Evolutionary conservation across 2,329 filamentous ascomycete species (phyloP).

Genomic region (Fusarium succisae): DNA sequence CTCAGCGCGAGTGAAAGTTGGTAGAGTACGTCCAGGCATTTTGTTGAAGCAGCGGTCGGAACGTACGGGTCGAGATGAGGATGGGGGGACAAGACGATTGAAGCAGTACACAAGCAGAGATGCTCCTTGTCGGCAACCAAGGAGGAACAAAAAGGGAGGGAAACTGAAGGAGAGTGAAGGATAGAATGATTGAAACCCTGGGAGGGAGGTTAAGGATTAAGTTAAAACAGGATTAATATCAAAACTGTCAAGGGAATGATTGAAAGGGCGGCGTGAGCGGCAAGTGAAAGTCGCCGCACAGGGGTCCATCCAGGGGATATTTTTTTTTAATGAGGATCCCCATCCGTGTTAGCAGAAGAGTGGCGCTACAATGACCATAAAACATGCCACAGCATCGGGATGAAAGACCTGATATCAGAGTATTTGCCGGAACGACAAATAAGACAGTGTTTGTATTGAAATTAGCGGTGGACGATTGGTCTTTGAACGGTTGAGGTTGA

Average conservation of each 20-base stretch:
- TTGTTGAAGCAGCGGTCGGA: slow-evolving; percentile 32
- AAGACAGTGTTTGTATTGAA: slow-evolving; percentile 21
- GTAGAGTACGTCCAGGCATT: slow-evolving; percentile 85
- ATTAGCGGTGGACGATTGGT: slow-evolving; percentile 20
- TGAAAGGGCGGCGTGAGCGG: slow-evolving; percentile 31
- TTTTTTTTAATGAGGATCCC: slow-evolving; percentile 47
- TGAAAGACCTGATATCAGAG: slow-evolving; percentile 10
- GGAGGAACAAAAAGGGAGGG: not conserved
- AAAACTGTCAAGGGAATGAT: slow-evolving; percentile 7
- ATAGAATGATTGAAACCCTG: not conserved
- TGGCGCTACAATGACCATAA: slow-evolving; percentile 43
- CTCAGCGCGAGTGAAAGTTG: slow-evolving; percentile 82
- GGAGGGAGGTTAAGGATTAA: slow-evolving; percentile 10
- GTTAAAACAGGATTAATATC: slow-evolving; percentile 23
- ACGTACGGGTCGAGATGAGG: slow-evolving; percentile 1
- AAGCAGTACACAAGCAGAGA: slow-evolving; percentile 14
- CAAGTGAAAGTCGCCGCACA: slow-evolving; percentile 29
- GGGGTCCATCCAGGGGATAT: slow-evolving; percentile 39
- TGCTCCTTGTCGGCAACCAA: slow-evolving; percentile 16
- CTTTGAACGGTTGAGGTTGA: not conserved
- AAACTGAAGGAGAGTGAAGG: slow-evolving; percentile 9
- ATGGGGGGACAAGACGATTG: slow-evolving; percentile 5
- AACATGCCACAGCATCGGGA: slow-evolving; percentile 40
- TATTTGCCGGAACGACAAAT: slow-evolving; percentile 25
- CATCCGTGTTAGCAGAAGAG: slow-evolving; percentile 38